Percentiles rank a stretch among this genome's conserved stretches.
phyloP scores from a whole-genome alignment of 306 rosid species.

The Glycine latifolia region DNA sequence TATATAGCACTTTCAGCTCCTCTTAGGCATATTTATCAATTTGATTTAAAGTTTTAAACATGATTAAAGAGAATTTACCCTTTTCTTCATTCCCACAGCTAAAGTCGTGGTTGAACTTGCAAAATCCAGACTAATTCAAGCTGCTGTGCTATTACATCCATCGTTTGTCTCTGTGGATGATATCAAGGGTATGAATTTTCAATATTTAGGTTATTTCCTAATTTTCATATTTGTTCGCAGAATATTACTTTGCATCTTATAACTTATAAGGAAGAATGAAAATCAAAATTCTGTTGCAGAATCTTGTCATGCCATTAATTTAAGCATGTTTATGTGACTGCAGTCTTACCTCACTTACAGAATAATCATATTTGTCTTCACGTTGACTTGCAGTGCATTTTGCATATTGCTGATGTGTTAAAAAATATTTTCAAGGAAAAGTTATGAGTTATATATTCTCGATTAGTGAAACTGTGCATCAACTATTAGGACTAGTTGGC shows the following conservation, averaged over 20 bases:
- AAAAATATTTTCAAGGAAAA: neutral
- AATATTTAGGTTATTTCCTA: constrained; percentile 22
- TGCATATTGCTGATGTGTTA: neutral
- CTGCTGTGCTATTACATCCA: constrained; percentile 71
- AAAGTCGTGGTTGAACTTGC: constrained; percentile 69
- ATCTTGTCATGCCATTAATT: constrained; percentile 7
- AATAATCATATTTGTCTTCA: constrained; percentile 13
- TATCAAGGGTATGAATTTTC: constrained; percentile 60
- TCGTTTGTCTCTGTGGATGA: constrained; percentile 71
- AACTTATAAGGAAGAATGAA: neutral
- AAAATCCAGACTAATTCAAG: constrained; percentile 54
- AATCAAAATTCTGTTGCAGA: neutral
- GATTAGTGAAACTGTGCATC: neutral
- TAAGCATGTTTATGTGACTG: neutral
- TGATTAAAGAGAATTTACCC: neutral
- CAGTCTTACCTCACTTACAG: neutral
- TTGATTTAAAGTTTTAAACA: neutral
- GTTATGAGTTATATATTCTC: neutral
- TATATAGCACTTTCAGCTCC: constrained; percentile 2
- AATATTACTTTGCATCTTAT: neutral
- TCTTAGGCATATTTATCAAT: neutral
- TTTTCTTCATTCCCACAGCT: constrained; percentile 49
- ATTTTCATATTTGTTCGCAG: neutral
- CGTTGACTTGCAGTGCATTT: constrained; percentile 1
- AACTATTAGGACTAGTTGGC: neutral